Evolutionary conservation across 345 rosid genomes (phyloP).

Genomic region (Pelargonium nanum): DNA sequence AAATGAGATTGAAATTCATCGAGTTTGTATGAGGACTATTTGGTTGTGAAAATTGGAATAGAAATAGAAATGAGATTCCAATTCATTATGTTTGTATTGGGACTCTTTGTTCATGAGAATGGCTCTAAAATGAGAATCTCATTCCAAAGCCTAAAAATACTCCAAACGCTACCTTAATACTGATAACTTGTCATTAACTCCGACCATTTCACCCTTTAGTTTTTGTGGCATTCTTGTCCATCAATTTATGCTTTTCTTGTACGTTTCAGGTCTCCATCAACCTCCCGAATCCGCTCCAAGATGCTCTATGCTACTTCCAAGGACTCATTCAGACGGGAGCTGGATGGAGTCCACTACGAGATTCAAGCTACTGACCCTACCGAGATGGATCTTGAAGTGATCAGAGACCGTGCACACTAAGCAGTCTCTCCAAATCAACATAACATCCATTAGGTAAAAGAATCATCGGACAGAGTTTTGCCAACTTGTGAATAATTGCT

Average conservation of each 20-base stretch:
- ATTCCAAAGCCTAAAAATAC: too few species aligned
- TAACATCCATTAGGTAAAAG: not conserved
- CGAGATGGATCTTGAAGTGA: slow-evolving; percentile 65
- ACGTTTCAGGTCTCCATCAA: slow-evolving; percentile 53
- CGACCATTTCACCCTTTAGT: too few species aligned
- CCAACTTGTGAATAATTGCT: slow-evolving; percentile 3
- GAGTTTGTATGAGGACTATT: too few species aligned
- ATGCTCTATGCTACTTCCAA: slow-evolving; percentile 70
- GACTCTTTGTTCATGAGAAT: too few species aligned
- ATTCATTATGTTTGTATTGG: too few species aligned
- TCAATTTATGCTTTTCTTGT: not conserved
- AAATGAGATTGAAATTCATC: too few species aligned
- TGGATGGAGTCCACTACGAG: slow-evolving; percentile 69
- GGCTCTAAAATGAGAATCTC: too few species aligned
- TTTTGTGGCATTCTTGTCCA: too few species aligned
- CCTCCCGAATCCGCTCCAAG: slow-evolving; percentile 60
- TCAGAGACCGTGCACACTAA: slow-evolving; percentile 56
- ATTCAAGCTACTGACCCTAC: slow-evolving; percentile 83
- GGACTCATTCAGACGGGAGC: slow-evolving; percentile 56
- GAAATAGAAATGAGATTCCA: too few species aligned
- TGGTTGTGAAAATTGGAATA: too few species aligned
- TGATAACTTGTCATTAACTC: too few species aligned
- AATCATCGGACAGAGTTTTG: slow-evolving; percentile 1
- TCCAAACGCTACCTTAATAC: too few species aligned
- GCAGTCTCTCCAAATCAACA: not conserved